Conservation (phyloP, 164 flowering plant species). For the Platanus orientalis region DNA sequence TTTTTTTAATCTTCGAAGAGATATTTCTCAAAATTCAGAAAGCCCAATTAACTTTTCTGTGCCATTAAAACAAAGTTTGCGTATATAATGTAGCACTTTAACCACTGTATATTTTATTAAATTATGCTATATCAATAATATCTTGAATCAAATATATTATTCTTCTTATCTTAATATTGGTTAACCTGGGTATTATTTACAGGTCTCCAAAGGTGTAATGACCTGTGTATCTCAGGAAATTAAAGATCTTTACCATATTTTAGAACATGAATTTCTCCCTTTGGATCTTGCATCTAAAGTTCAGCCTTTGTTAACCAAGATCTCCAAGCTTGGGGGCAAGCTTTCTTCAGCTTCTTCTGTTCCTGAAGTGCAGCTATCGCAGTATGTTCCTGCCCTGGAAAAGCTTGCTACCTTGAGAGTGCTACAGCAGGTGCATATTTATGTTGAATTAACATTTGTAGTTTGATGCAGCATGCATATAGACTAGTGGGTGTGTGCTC, state of each 20-base stretch:
- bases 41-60: no score
- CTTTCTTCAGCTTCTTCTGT: constrained; percentile 76
- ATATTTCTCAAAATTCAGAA: no score
- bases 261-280: constrained; percentile 78
- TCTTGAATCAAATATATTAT: background rate
- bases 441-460: background rate
- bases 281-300: no score
- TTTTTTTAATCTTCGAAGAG: no score
- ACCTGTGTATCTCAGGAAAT: constrained; percentile 82
- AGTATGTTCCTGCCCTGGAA: constrained; percentile 77
- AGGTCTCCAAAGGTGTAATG: no score
- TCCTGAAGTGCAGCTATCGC: constrained; percentile 78
- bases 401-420: constrained; percentile 77
- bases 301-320: constrained; percentile 63
- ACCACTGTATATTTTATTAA: no score
- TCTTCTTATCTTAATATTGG: background rate
- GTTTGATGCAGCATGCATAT: no score
- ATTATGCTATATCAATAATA: background rate
- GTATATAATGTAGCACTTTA: no score
- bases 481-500: no score
- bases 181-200: constrained; percentile 5
- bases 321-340: constrained; percentile 81
- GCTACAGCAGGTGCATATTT: constrained; percentile 72
- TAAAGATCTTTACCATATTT: constrained; percentile 71
- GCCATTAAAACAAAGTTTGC: no score